phyloP scores from a whole-genome alignment of 2,329 filamentous ascomycete species.

The Xylariaceae sp. region DNA sequence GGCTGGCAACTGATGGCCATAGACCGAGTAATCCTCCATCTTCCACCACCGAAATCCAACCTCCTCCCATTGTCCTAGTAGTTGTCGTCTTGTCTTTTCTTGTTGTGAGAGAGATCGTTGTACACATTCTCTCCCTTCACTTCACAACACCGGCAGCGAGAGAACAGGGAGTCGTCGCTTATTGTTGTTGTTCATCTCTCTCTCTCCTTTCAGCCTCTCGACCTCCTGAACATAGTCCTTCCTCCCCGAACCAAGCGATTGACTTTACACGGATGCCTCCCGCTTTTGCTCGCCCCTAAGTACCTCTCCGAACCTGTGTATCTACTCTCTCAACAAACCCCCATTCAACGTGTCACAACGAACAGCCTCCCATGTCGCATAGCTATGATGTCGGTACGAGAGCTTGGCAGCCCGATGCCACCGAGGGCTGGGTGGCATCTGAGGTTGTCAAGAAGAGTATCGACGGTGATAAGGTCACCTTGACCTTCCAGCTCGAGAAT shows the following conservation, averaged over 20 bases:
- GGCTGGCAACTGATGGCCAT: not conserved
- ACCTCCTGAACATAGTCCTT: slow-evolving; percentile 15
- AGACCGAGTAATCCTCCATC: too few relatives aligned
- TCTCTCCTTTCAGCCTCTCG: slow-evolving; percentile 21
- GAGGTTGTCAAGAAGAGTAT: slow-evolving; percentile 84
- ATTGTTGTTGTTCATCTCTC: slow-evolving; percentile 6
- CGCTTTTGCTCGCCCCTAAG: slow-evolving; percentile 23
- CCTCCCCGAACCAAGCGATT: slow-evolving; percentile 14
- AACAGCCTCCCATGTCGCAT: slow-evolving; percentile 68
- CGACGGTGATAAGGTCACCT: slow-evolving; percentile 79
- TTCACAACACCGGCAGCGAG: not conserved
- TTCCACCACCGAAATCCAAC: not conserved
- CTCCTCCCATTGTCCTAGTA: too few relatives aligned
- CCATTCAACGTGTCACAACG: slow-evolving; percentile 8
- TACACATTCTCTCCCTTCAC: too few relatives aligned
- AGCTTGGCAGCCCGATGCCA: slow-evolving; percentile 96
- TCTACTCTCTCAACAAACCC: slow-evolving; percentile 15
- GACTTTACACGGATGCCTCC: slow-evolving; percentile 26
- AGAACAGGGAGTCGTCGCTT: slow-evolving; percentile 8
- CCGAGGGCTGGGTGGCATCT: slow-evolving; percentile 95
- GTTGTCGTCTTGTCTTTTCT: not conserved
- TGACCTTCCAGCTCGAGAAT: slow-evolving; percentile 87
- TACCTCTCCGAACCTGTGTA: slow-evolving; percentile 12
- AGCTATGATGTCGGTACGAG: slow-evolving; percentile 94
- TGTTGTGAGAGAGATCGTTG: too few relatives aligned